A percentile compares a stretch with the other conserved stretches of the same genome.
Evolutionary conservation across 805 yeast genomes (phyloP).

Genomic region (Myxozyma nipponensis): DNA sequence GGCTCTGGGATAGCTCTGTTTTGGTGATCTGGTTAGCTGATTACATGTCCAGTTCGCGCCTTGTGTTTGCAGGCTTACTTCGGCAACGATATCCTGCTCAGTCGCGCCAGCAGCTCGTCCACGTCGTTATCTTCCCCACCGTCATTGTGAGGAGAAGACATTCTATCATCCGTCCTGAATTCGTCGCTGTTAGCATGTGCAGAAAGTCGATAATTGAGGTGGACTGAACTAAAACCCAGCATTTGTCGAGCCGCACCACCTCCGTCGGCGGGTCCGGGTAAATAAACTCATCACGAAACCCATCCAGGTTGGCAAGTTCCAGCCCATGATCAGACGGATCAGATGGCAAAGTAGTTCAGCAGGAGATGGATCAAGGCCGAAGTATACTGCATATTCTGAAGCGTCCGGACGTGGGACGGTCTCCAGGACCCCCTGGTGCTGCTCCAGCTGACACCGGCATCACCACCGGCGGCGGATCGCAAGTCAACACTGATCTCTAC

Average conservation of each 20-base stretch:
- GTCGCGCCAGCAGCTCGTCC: conserved; percentile 5
- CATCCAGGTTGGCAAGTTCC: not conserved
- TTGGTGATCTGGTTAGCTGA: not conserved
- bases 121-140: not conserved
- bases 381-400: conserved; percentile 17
- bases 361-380: not conserved
- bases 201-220: too few species aligned
- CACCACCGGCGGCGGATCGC: not conserved
- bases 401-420: not conserved
- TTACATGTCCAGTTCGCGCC: not conserved
- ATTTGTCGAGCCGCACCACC: too few species aligned
- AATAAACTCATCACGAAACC: not conserved
- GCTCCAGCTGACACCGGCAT: not conserved
- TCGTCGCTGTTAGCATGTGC: too few species aligned
- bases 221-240: too few species aligned
- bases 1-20: not conserved
- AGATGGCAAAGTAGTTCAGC: not conserved
- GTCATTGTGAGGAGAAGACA: too few species aligned
- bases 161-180: too few species aligned
- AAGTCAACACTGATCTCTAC: not conserved
- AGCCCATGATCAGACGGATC: not conserved
- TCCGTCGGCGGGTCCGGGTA: too few species aligned
- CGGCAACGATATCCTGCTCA: conserved; percentile 12
- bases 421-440: not conserved
- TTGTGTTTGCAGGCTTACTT: conserved; percentile 10